phyloP scores from a whole-genome alignment of 2,329 filamentous ascomycete genomes.

The Diaporthe amygdali region DNA sequence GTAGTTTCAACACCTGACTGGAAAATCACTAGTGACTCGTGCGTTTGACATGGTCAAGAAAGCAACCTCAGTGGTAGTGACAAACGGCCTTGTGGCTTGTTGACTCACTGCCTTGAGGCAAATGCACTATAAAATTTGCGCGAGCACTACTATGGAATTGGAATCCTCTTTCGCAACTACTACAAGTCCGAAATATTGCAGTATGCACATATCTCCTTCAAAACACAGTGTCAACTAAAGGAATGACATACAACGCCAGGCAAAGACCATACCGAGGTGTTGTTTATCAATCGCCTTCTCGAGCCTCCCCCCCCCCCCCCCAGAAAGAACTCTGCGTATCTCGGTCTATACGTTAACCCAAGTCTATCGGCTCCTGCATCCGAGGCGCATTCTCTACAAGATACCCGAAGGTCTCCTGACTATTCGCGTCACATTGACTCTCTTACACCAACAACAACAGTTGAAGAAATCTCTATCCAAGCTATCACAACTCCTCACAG shows the following conservation, averaged over 20 bases:
- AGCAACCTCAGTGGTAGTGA: background rate
- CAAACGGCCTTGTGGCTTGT: background rate
- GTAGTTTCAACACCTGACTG: too few relatives aligned
- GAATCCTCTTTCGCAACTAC: background rate
- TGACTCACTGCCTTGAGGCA: background rate
- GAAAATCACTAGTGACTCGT: background rate
- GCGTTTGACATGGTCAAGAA: background rate
- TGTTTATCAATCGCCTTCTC: background rate
- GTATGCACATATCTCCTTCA: background rate
- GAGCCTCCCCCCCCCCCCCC: background rate
- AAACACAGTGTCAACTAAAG: background rate
- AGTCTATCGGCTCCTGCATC: background rate
- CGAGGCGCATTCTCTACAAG: rapidly evolving
- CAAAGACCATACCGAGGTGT: background rate
- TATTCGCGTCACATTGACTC: too few relatives aligned
- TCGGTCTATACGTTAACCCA: background rate
- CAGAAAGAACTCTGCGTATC: too few relatives aligned
- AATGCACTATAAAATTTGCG: background rate
- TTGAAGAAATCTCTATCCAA: background rate
- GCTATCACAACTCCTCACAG: too few relatives aligned
- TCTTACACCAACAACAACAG: background rate
- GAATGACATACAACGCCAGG: background rate
- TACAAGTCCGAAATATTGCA: background rate
- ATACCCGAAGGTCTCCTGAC: background rate
- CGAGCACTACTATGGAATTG: too few relatives aligned